phyloP scores from a whole-genome alignment of 78 protist species.

The Diacronema lutheri region DNA sequence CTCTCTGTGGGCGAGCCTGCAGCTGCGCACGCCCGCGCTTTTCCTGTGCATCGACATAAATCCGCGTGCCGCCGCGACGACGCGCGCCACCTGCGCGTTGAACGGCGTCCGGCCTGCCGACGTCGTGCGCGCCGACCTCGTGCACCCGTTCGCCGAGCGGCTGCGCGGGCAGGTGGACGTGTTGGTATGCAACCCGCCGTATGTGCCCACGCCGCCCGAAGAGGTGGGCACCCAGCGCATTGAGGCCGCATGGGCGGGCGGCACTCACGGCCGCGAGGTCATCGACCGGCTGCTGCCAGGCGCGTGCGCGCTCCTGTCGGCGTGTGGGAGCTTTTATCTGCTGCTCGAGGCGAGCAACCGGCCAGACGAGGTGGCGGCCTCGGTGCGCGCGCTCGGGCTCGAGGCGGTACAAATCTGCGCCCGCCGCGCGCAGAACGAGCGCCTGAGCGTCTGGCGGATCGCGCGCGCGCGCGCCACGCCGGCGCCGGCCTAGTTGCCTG shows the following conservation, averaged over 20 bases:
- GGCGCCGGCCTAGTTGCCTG: too few relatives aligned
- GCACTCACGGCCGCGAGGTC: not conserved
- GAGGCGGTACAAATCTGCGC: too few relatives aligned
- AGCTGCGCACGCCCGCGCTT: not conserved
- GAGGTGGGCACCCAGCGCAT: not conserved
- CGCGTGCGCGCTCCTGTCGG: too few relatives aligned
- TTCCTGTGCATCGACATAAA: not conserved
- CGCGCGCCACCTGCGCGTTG: not conserved
- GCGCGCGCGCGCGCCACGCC: too few relatives aligned
- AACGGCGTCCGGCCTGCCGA: not conserved
- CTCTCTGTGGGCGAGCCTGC: not conserved
- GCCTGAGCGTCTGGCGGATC: too few relatives aligned
- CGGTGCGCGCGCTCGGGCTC: too few relatives aligned
- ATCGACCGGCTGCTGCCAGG: too few relatives aligned
- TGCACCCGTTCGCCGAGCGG: not conserved
- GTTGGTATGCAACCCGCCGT: constrained; percentile 21
- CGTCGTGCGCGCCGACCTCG: not conserved
- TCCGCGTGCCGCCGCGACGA: not conserved
- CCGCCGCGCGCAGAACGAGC: too few relatives aligned
- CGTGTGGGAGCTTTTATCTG: too few relatives aligned
- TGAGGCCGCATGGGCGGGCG: constrained; percentile 28
- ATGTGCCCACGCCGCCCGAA: not conserved
- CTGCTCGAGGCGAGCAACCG: too few relatives aligned
- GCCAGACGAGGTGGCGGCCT: too few relatives aligned
- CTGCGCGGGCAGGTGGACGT: not conserved